Percentiles rank a stretch among this genome's conserved stretches.
Evolutionary conservation across 139 green algal species (phyloP).

Genomic region (Chlorella sp.): DNA sequence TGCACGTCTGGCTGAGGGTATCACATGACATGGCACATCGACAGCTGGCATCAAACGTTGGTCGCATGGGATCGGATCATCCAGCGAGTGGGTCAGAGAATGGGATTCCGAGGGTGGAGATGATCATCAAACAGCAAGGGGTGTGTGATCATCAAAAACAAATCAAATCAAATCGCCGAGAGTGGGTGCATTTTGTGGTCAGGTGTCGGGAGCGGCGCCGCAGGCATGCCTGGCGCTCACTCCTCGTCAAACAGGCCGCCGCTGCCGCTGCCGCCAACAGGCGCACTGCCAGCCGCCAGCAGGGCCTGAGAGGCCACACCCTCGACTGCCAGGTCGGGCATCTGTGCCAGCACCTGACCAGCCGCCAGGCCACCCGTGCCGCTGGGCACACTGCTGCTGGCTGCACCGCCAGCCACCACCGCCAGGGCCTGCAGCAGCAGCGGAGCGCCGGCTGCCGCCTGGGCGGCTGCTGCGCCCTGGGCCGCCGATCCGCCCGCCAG

Average conservation of each 20-base stretch:
- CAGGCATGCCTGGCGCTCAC: background rate
- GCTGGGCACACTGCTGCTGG: background rate
- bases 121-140: too few relatives aligned
- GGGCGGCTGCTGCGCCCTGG: background rate
- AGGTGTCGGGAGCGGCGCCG: too few relatives aligned
- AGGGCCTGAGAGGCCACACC: conserved; percentile 15
- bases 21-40: too few relatives aligned
- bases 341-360: conserved; percentile 15
- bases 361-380: background rate
- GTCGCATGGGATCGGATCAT: too few relatives aligned
- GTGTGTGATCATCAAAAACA: too few relatives aligned
- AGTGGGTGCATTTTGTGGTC: too few relatives aligned
- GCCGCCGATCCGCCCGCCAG: conserved; percentile 2
- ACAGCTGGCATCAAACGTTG: too few relatives aligned
- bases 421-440: conserved; percentile 17
- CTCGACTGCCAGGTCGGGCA: conserved; percentile 31
- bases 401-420: background rate
- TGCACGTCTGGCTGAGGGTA: too few relatives aligned
- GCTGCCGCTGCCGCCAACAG: background rate
- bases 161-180: too few relatives aligned
- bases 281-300: background rate
- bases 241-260: conserved; percentile 18
- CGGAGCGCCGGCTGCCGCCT: background rate
- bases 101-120: too few relatives aligned
- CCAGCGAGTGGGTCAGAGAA: too few relatives aligned